Evolutionary conservation across 192 early-diverging fungal genomes (phyloP).

Genomic region (Cetraspora pellucida): DNA sequence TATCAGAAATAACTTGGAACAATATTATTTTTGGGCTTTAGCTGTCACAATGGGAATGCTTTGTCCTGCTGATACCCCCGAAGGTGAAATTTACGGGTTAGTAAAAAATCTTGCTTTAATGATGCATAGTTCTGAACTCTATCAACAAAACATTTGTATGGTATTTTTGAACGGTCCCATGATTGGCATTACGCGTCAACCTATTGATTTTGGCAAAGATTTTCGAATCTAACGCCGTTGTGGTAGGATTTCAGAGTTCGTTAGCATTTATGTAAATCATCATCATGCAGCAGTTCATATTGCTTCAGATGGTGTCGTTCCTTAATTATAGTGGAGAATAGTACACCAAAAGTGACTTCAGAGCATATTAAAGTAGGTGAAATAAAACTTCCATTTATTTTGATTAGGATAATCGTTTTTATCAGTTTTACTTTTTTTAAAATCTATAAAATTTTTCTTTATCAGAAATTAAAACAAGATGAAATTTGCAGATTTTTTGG

Average conservation of each 20-base stretch:
- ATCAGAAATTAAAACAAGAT: constrained; percentile 54
- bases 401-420: no score
- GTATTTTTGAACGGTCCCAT: constrained; percentile 95
- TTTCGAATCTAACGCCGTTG: constrained; percentile 85
- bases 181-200: constrained; percentile 82
- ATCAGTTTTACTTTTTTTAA: no score
- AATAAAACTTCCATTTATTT: no score
- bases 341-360: constrained; percentile 63
- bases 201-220: constrained; percentile 81
- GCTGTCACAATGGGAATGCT: constrained; percentile 98
- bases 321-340: constrained; percentile 91
- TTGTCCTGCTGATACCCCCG: constrained; percentile 96
- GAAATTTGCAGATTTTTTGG: constrained; percentile 91
- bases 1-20: background rate
- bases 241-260: constrained; percentile 88
- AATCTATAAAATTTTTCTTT: background rate
- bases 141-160: constrained; percentile 75
- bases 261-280: constrained; percentile 84
- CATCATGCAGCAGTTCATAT: constrained; percentile 88
- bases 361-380: constrained; percentile 61
- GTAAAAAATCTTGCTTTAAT: constrained; percentile 98
- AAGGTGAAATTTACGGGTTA: constrained; percentile 97
- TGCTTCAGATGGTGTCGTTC: constrained; percentile 90
- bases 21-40: constrained; percentile 17
- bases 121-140: constrained; percentile 93